Conservation (phyloP, 2,329 filamentous ascomycete species). For the Gliomastix tumulicola region DNA sequence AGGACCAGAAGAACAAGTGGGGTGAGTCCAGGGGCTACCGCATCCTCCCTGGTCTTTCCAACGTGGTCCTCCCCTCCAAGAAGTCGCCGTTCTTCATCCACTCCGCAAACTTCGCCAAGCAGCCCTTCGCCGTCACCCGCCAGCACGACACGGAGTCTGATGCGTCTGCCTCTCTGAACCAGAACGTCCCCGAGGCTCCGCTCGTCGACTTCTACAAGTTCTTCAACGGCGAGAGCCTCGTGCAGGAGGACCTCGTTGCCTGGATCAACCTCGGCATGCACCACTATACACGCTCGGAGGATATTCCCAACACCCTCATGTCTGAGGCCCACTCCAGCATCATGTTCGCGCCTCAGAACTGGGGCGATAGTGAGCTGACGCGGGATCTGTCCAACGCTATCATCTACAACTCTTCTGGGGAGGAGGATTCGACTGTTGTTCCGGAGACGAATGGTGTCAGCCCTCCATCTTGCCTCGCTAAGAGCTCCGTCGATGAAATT, state of each 20-base stretch:
- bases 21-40: constrained; percentile 40
- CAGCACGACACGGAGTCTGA: constrained; percentile 36
- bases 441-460: constrained; percentile 9
- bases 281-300: constrained; percentile 22
- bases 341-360: constrained; percentile 31
- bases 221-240: constrained; percentile 28
- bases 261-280: constrained; percentile 42
- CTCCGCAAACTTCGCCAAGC: constrained; percentile 37
- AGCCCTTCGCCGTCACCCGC: constrained; percentile 36
- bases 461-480: constrained; percentile 6
- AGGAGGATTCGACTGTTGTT: constrained; percentile 4
- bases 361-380: constrained; percentile 7
- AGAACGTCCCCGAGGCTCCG: constrained; percentile 28
- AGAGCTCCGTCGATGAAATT: constrained; percentile 6
- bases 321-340: constrained; percentile 31
- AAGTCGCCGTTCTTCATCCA: constrained; percentile 36
- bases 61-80: constrained; percentile 33
- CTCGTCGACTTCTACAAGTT: constrained; percentile 38
- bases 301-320: constrained; percentile 42
- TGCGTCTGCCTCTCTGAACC: constrained; percentile 31
- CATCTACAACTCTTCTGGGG: constrained; percentile 9
- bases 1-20: constrained; percentile 34
- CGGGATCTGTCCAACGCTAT: constrained; percentile 9
- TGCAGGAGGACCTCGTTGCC: constrained; percentile 29
- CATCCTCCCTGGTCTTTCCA: constrained; percentile 24